Conservation (phyloP, 1,284 basidiomycete genomes). For the Tylopilus sp. region DNA sequence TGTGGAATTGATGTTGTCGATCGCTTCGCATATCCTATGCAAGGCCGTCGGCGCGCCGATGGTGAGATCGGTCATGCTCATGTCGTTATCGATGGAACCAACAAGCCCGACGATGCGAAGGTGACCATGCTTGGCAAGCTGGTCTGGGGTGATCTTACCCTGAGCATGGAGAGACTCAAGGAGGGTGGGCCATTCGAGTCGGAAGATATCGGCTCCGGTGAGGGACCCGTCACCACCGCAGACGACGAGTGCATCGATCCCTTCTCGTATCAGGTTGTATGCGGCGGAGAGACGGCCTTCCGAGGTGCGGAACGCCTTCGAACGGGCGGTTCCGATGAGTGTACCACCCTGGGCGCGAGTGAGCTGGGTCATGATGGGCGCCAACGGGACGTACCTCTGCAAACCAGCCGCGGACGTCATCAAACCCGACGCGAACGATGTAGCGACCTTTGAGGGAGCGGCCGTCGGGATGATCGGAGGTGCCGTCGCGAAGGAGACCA, state of each 20-base stretch:
- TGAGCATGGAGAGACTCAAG: constrained; percentile 75
- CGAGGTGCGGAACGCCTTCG: constrained; percentile 85
- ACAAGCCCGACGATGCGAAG: constrained; percentile 98
- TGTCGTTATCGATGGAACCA: constrained; percentile 99
- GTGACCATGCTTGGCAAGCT: constrained; percentile 79
- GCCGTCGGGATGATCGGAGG: constrained; percentile 75
- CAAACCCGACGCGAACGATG: constrained; percentile 98
- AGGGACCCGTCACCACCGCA: constrained; percentile 98
- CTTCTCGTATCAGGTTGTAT: constrained; percentile 92
- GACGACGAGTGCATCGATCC: constrained; percentile 96
- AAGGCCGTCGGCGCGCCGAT: constrained; percentile 97
- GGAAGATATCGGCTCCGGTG: constrained; percentile 95
- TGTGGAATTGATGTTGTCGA: constrained; percentile 98
- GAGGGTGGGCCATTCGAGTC: constrained; percentile 93
- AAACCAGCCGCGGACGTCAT: constrained; percentile 97
- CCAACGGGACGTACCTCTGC: constrained; percentile 69
- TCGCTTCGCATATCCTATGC: constrained; percentile 96
- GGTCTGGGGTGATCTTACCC: constrained; percentile 83
- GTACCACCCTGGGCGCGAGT: constrained; percentile 85
- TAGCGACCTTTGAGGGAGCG: constrained; percentile 89
- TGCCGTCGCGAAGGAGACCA: constrained; percentile 89
- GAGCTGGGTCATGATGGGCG: background rate
- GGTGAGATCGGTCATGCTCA: constrained; percentile 97
- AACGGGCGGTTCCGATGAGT: constrained; percentile 95
- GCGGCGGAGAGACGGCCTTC: constrained; percentile 93